A percentile compares a stretch with the other conserved stretches of the same genome.
Conservation (phyloP, 78 protist genomes). For the Bigelowiella natans region DNA sequence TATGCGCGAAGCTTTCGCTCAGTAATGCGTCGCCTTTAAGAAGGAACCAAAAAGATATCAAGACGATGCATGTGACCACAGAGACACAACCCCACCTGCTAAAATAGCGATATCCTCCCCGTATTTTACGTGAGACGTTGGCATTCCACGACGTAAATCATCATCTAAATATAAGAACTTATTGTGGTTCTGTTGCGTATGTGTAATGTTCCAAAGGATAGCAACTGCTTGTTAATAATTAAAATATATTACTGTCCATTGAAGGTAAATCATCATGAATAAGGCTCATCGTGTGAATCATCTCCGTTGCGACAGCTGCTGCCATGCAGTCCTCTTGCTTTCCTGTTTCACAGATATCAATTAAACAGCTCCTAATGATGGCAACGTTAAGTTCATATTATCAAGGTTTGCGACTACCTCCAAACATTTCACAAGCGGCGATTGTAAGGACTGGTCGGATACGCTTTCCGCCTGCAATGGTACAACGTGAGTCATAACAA, state of each 20-base stretch:
- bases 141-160: not conserved
- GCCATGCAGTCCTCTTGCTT: slow-evolving; percentile 3
- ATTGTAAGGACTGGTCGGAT: slow-evolving; percentile 15
- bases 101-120: not conserved
- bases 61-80: no score
- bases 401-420: not conserved
- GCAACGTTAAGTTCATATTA: not conserved
- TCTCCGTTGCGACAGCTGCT: slow-evolving; percentile 16
- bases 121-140: not conserved
- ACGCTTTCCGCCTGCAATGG: slow-evolving; percentile 12
- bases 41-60: no score
- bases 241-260: slow-evolving; percentile 23
- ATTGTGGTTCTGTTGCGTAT: no score
- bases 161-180: no score
- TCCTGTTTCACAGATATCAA: not conserved
- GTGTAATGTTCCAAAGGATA: no score
- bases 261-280: slow-evolving; percentile 30
- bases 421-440: slow-evolving; percentile 19
- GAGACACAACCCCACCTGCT: no score
- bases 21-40: slow-evolving; percentile 25
- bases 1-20: not conserved
- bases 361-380: not conserved
- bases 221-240: no score
- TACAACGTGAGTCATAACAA: no score
- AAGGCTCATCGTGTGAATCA: slow-evolving; percentile 29